These are phyloP conservation scores for Neurospora discreta DNA, from an alignment of 495 filamentous ascomycete species.

Conservation along the genomic window DNA sequence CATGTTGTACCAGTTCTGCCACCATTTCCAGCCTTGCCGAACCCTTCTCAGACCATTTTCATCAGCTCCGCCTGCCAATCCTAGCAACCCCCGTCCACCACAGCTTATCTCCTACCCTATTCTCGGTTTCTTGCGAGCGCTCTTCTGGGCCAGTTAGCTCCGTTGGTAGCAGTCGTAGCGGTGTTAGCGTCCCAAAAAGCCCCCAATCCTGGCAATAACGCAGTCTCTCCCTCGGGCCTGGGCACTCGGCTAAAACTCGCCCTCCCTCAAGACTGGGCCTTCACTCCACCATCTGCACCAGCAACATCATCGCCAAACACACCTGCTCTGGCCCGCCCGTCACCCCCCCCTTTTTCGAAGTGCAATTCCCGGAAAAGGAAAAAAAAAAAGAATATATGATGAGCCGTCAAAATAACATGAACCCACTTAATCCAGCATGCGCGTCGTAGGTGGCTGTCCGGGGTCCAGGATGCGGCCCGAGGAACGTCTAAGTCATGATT, in stretches of 20 bases:
- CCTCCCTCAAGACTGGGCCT: neutral
- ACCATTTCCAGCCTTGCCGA: constrained; percentile 14
- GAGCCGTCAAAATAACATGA: neutral
- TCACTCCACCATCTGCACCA: neutral
- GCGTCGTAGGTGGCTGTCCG: neutral
- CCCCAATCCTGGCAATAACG: neutral
- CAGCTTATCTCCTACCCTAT: constrained; percentile 13
- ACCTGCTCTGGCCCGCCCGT: neutral
- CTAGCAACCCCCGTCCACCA: constrained; percentile 2
- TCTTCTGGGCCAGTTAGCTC: neutral
- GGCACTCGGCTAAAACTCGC: neutral
- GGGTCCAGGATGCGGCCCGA: neutral
- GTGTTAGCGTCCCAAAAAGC: neutral
- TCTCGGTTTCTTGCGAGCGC: neutral
- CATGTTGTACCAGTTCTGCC: constrained; percentile 15
- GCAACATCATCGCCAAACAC: neutral
- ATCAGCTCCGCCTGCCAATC: constrained; percentile 16
- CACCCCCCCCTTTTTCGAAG: neutral
- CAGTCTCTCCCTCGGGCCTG: neutral
- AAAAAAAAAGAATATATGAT: neutral
- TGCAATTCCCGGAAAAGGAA: neutral
- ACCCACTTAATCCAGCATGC: neutral
- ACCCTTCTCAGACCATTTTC: constrained; percentile 24
- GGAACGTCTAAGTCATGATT: neutral
- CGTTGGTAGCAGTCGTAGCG: neutral